phyloP scores from a whole-genome alignment of 2,329 filamentous ascomycete genomes.

The Stemphylium lycopersici region DNA sequence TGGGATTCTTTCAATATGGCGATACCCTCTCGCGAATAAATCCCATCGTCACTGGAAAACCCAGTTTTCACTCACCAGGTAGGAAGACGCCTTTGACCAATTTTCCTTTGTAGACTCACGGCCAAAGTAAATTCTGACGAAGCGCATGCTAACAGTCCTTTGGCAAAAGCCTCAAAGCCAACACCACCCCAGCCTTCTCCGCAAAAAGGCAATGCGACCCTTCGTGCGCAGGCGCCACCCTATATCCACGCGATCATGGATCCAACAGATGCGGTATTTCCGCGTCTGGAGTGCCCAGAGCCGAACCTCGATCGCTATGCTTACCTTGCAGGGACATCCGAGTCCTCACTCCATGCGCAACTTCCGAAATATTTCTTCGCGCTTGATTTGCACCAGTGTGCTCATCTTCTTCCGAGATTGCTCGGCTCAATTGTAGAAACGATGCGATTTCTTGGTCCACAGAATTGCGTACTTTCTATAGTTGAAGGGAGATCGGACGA shows the following conservation, averaged over 20 bases:
- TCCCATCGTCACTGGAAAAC: constrained; percentile 4
- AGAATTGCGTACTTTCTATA: constrained; percentile 60
- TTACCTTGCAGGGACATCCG: constrained; percentile 15
- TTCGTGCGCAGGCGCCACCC: constrained; percentile 17
- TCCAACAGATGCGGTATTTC: constrained; percentile 18
- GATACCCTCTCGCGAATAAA: constrained; percentile 6
- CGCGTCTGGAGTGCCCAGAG: constrained; percentile 26
- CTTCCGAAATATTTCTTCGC: constrained; percentile 55
- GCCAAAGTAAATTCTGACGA: not conserved
- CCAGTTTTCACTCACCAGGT: constrained; percentile 7
- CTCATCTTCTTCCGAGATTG: constrained; percentile 57
- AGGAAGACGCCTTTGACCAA: not conserved
- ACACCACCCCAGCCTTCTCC: constrained; percentile 2
- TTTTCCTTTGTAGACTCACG: not conserved
- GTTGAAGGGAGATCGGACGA: constrained; percentile 63
- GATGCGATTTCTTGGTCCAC: constrained; percentile 58
- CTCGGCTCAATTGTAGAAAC: constrained; percentile 60
- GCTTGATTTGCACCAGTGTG: constrained; percentile 57
- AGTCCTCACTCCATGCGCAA: constrained; percentile 5
- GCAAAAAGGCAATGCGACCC: constrained; percentile 18
- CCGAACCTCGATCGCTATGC: constrained; percentile 24
- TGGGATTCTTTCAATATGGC: constrained; percentile 16
- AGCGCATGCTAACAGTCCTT: not conserved
- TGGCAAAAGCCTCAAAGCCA: not conserved
- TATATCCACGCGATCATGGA: constrained; percentile 28